Conservation (phyloP, 2,329 filamentous ascomycete species). For the Sclerotinia nivalis region DNA sequence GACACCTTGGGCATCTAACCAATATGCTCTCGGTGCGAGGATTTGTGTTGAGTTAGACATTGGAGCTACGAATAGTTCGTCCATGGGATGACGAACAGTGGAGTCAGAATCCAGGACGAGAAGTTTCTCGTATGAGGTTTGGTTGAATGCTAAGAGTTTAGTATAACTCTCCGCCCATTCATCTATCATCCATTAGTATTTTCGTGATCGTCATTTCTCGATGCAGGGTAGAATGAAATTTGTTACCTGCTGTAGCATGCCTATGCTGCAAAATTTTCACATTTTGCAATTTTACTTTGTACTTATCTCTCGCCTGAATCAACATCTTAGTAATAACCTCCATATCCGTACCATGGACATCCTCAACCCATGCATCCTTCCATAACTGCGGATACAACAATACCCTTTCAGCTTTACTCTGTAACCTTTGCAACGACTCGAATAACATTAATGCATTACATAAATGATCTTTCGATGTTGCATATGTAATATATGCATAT, state of each 20-base stretch:
- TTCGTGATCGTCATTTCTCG: not conserved
- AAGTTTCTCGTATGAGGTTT: conserved; percentile 55
- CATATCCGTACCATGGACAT: conserved; percentile 41
- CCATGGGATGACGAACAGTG: conserved; percentile 48
- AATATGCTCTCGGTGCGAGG: conserved; percentile 61
- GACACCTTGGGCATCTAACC: conserved; percentile 48
- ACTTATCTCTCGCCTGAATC: conserved; percentile 45
- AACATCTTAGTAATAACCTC: conserved; percentile 43
- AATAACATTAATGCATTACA: conserved; percentile 56
- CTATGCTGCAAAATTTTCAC: conserved; percentile 45
- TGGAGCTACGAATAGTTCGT: conserved; percentile 62
- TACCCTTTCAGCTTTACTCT: conserved; percentile 48
- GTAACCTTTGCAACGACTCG: conserved; percentile 46
- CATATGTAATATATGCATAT: conserved; percentile 54
- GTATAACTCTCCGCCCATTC: conserved; percentile 52
- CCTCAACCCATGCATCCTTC: conserved; percentile 38
- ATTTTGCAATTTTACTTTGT: conserved; percentile 48
- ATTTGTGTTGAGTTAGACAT: conserved; percentile 47
- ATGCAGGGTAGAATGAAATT: not conserved
- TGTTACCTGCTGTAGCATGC: conserved; percentile 44
- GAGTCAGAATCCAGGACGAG: conserved; percentile 34
- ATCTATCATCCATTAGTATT: conserved; percentile 9
- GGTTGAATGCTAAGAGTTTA: conserved; percentile 69
- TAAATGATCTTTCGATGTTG: conserved; percentile 49
- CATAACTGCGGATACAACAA: conserved; percentile 47